These are phyloP conservation scores for Colletotrichum sp. DNA, from an alignment of 2,329 filamentous ascomycete species.

Conservation along the genomic window DNA sequence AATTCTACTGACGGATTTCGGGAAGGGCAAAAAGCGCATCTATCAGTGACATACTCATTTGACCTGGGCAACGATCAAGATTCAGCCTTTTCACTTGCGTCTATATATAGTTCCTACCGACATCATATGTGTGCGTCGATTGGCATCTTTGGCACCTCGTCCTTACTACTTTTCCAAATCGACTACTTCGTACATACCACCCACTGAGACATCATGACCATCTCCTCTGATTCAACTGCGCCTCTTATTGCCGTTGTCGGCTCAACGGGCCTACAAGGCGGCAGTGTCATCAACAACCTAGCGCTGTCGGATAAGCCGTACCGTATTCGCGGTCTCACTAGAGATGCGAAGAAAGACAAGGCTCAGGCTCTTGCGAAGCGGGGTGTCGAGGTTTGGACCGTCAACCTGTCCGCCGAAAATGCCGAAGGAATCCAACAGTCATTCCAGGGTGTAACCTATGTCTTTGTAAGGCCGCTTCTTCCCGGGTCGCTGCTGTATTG, in stretches of 20 bases:
- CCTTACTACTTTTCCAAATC: neutral
- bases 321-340: neutral
- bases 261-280: neutral
- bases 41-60: neutral
- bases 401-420: neutral
- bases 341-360: neutral
- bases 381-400: neutral
- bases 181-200: neutral
- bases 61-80: neutral
- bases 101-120: neutral
- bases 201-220: neutral
- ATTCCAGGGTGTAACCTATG: neutral
- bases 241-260: neutral
- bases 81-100: neutral
- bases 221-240: neutral
- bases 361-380: neutral
- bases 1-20: no score
- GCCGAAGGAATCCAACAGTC: neutral
- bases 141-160: neutral
- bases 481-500: neutral
- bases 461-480: neutral
- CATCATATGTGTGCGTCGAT: neutral
- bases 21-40: no score
- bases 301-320: neutral
- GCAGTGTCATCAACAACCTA: neutral